Conservation (phyloP, 208 protist species). For the Wallacemonas rigidus region DNA sequence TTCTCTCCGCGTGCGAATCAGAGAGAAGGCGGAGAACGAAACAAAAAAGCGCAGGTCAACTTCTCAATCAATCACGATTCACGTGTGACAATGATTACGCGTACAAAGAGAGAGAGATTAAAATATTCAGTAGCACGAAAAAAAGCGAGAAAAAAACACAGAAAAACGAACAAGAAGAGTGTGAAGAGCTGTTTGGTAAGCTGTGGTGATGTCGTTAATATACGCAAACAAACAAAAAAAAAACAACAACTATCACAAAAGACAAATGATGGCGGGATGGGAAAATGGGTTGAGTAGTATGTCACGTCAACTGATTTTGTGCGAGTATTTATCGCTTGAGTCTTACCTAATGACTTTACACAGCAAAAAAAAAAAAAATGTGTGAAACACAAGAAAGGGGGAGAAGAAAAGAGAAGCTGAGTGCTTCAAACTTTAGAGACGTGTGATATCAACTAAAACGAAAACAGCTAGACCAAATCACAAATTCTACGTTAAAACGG, state of each 20-base stretch:
- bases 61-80: background rate
- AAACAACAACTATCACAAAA: constrained; percentile 4
- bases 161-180: no score
- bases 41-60: background rate
- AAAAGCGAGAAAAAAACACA: constrained; percentile 12
- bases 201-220: background rate
- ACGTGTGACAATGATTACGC: background rate
- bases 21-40: constrained; percentile 8
- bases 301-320: no score
- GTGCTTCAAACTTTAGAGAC: background rate
- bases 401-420: background rate
- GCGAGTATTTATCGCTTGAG: no score
- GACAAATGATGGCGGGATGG: background rate
- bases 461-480: background rate
- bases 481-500: no score
- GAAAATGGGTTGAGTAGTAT: no score
- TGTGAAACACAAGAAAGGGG: constrained; percentile 12
- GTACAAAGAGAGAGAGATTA: no score
- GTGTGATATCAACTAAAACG: background rate
- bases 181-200: no score
- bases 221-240: constrained; percentile 10
- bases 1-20: background rate
- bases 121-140: background rate
- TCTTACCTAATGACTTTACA: background rate
- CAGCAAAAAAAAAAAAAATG: constrained; percentile 8